These are phyloP conservation scores for Madurella fahalii DNA, from an alignment of 2,329 filamentous ascomycete species.

Conservation along the genomic window DNA sequence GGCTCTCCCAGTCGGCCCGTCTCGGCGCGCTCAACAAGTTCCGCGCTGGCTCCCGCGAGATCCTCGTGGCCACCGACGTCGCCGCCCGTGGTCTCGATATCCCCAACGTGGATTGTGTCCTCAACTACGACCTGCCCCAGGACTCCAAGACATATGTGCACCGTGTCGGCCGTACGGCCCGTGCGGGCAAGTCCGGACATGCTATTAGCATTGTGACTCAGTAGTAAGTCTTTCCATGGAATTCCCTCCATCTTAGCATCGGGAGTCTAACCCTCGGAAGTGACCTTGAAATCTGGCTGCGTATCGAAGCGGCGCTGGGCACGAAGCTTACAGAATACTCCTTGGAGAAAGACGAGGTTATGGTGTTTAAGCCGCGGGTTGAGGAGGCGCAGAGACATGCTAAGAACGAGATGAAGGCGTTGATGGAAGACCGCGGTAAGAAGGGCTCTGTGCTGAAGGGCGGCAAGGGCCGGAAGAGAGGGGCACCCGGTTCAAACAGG, in stretches of 20 bases:
- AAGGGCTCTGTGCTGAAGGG: constrained; percentile 46
- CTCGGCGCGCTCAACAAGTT: constrained; percentile 90
- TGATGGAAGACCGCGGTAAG: constrained; percentile 65
- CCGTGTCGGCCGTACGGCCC: constrained; percentile 80
- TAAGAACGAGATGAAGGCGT: constrained; percentile 73
- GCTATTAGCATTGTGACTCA: constrained; percentile 81
- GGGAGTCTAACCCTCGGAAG: constrained; percentile 14
- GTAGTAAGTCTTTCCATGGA: constrained; percentile 43
- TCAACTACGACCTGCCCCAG: constrained; percentile 80
- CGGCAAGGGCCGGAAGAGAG: constrained; percentile 34
- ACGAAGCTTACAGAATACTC: constrained; percentile 52
- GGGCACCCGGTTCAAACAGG: constrained; percentile 36
- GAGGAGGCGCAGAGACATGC: constrained; percentile 80
- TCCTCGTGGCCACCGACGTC: constrained; percentile 92
- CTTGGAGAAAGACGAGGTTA: constrained; percentile 75
- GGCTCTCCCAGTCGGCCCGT: constrained; percentile 82
- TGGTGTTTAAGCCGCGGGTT: constrained; percentile 73
- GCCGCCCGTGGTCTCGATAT: constrained; percentile 90
- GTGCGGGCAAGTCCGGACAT: constrained; percentile 79
- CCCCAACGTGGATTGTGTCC: constrained; percentile 78
- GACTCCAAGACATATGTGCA: constrained; percentile 91
- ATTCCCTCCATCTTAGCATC: too few species aligned
- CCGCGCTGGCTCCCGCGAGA: constrained; percentile 71
- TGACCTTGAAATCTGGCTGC: constrained; percentile 56
- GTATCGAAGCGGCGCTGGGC: constrained; percentile 79